Evolutionary conservation across 768 basidiomycete species (phyloP).

Genomic region (Auricularia cornea): DNA sequence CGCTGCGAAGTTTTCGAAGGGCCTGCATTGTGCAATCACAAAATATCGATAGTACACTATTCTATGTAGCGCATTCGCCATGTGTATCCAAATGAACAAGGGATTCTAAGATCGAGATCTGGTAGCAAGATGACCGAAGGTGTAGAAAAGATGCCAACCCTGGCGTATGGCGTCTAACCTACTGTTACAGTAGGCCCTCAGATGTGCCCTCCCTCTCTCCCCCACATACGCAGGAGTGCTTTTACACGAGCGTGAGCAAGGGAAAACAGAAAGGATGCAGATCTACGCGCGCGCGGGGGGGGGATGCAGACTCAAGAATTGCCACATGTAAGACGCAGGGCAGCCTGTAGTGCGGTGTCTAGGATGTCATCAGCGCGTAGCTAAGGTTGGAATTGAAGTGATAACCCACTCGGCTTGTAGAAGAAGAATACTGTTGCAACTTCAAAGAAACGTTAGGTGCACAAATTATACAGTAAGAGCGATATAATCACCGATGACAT

Average conservation of each 20-base stretch:
- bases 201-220: too few species aligned
- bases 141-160: not conserved
- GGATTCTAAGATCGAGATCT: too few species aligned
- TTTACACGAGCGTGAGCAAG: too few species aligned
- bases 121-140: too few species aligned
- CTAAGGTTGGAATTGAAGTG: not conserved
- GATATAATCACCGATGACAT: slow-evolving; percentile 58
- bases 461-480: not conserved
- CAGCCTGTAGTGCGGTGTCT: not conserved
- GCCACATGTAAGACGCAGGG: not conserved
- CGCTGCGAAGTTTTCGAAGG: not conserved
- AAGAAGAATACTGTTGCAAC: not conserved
- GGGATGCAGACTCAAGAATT: too few species aligned
- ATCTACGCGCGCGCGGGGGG: too few species aligned
- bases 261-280: too few species aligned
- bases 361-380: not conserved
- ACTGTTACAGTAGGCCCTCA: too few species aligned
- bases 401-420: not conserved
- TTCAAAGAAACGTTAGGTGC: not conserved
- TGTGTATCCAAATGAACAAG: not conserved
- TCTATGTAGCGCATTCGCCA: not conserved
- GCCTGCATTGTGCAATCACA: too few species aligned
- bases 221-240: too few species aligned
- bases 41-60: too few species aligned
- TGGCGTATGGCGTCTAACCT: too few species aligned